Percentiles rank a stretch among this genome's conserved stretches.
Conservation (phyloP, 2,329 filamentous ascomycete genomes). For the Apiospora aurea region DNA sequence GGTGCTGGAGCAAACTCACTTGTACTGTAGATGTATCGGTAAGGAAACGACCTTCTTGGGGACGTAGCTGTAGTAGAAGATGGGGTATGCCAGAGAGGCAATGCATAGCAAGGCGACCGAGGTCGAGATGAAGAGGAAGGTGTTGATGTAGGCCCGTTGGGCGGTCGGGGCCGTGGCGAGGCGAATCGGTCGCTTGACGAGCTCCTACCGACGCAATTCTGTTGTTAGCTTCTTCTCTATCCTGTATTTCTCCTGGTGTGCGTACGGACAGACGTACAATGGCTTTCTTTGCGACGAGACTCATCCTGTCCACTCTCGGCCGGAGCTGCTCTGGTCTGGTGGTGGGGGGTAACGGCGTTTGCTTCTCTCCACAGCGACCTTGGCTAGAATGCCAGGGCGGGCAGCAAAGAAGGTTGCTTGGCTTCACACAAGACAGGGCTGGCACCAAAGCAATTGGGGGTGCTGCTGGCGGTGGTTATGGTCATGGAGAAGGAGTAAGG, state of each 20-base stretch:
- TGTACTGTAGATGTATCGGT: slow-evolving; percentile 65
- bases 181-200: slow-evolving; percentile 41
- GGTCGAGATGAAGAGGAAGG: slow-evolving; percentile 51
- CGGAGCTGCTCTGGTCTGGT: background rate
- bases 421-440: background rate
- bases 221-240: background rate
- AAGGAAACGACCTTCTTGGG: slow-evolving; percentile 60
- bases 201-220: slow-evolving; percentile 32
- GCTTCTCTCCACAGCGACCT: background rate
- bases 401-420: background rate
- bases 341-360: background rate
- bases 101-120: slow-evolving; percentile 54
- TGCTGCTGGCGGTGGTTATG: background rate
- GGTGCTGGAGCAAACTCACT: slow-evolving; percentile 47
- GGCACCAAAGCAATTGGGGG: background rate
- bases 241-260: background rate
- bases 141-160: slow-evolving; percentile 57
- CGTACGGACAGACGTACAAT: slow-evolving; percentile 9
- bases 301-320: background rate
- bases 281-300: background rate
- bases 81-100: slow-evolving; percentile 56
- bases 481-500: background rate
- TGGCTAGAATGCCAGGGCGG: background rate
- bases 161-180: slow-evolving; percentile 58
- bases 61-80: slow-evolving; percentile 64